Base-by-base conservation (phyloP, 768 basidiomycete species). In the Krasilnikovozyma curviuscula region DNA sequence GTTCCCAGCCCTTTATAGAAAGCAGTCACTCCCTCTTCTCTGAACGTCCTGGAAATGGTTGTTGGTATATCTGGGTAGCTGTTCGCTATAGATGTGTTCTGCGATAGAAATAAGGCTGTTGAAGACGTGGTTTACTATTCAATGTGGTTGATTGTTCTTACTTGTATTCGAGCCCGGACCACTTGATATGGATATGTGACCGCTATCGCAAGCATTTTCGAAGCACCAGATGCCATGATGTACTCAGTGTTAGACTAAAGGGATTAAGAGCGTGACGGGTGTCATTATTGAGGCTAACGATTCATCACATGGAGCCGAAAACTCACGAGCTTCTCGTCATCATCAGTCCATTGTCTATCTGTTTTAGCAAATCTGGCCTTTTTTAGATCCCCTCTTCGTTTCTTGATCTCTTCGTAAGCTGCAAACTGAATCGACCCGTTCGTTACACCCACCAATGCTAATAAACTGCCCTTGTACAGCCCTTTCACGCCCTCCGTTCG, bases 121-220 rank as follows among this genome's bases (percentile, higher is more conserved):
- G 56, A 7, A 1, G 14, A 75, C 73, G 50, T 79, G 75, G 55
- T 81, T 79, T 80, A 83, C 50, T 41, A 40, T 18, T 13, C 14
- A 14, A 44, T 6, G 29, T 24, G 52, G 9, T 19, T 14, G 18
- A n/a, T 37, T 34, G 57, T 58, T 0, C 71, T 29, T 48, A 85
- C 89, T 66, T 97, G 91, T 61, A 97, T 74, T 43, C 89, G 75
- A 2, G 91, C 88, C 46, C 91, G 76, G 34, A 98, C 71, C 37
- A 98, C 93, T 67, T 98, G 93, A 63, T 97, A 97, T 7, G 93
- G 93, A 63, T 98, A 98, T 29, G 93, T 98, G 19, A 77, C 55
- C 5, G 74, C 66, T 34, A 97, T 74, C 0, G 93, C 85, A 19
- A 73, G 71, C 5, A 93, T 66, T 65, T 97, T 97, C 55, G 86